Evolutionary conservation across 129 eudicot species (phyloP), one percentile per base, ranked within the genome.

Genomic region (Tagetes patula): DNA sequence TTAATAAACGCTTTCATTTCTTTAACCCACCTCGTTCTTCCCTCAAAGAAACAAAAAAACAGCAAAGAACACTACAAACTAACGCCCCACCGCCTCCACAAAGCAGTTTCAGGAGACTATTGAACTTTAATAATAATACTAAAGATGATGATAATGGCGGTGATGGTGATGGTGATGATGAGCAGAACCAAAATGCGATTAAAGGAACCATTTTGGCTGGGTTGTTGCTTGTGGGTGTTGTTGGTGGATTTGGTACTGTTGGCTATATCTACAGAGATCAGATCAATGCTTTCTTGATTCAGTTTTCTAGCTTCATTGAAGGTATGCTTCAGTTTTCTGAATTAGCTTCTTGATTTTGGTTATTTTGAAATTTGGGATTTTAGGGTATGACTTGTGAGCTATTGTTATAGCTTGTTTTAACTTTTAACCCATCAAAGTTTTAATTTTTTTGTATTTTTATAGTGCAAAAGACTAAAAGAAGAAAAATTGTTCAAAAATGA

Each of bases 171-270:
- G 79, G 36, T 48, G 88, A 33, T 31, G 76, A 48, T 7, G 80
- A 54, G 34, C 86, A 81, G 60, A 85, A 78, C 0, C 85, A 65
- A 41, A 69, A 50, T 52, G 97, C 99, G 5, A 46, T 90, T 60
- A 94, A 88, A 69, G 99, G 99, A 12, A 84, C 89, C 41, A 68
- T 94, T 70, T 56, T 94, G 65, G 99, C 99, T 69, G 97, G 97
- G 52, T 74, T 94, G 79, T 65, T 90, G 89, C 89, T 94, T 52
- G 82, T 94, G 48, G 97, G 96, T 52, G 83, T 88, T 69, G 88
- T 94, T 69, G 97, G 97, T 53, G 99, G 99, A 2, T 90, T 94
- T 83, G 99, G 89, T 13, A 11, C 91, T 74, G 87, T 85, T 85
- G 99, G 97, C 7, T 94, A 86, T 42, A 47, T 90, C n/a, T 94